Evolutionary conservation across 2,329 filamentous ascomycete species (phyloP).

Genomic region (Fusarium coicis): DNA sequence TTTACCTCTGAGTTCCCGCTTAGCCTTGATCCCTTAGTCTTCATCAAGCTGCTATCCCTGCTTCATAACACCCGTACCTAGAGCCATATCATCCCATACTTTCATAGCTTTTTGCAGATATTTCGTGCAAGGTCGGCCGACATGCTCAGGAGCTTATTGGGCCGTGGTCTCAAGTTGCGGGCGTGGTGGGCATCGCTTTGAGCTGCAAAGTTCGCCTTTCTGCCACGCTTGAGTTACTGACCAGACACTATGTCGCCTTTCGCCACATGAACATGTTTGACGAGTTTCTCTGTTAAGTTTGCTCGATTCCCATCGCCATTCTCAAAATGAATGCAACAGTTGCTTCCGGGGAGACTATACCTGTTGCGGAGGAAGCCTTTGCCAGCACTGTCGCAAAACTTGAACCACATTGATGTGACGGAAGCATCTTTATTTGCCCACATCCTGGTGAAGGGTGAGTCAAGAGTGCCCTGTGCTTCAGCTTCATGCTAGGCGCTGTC

Average conservation of each 20-base stretch:
- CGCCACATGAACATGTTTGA: neutral
- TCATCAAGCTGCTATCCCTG: neutral
- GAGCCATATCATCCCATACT: too few species aligned
- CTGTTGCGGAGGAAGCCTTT: too few species aligned
- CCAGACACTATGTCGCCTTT: neutral
- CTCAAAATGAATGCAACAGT: too few species aligned
- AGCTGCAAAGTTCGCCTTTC: neutral
- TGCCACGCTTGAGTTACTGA: neutral
- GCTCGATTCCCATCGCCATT: too few species aligned
- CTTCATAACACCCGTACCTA: neutral
- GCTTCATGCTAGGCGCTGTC: neutral
- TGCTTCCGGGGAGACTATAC: accelerated
- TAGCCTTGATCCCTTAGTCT: neutral
- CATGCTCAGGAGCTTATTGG: neutral
- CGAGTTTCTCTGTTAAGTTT: neutral
- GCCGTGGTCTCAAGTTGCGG: neutral
- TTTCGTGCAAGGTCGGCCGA: neutral
- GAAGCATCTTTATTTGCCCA: neutral
- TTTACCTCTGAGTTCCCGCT: neutral
- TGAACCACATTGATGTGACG: neutral
- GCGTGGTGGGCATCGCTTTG: neutral
- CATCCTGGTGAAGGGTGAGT: neutral
- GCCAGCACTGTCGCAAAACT: neutral
- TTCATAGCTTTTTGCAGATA: neutral
- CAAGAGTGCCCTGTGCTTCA: neutral